A percentile compares a stretch with the other conserved stretches of the same genome.
phyloP scores from a whole-genome alignment of 352 stramenopile genomes.

The Phytophthora ohioensis region DNA sequence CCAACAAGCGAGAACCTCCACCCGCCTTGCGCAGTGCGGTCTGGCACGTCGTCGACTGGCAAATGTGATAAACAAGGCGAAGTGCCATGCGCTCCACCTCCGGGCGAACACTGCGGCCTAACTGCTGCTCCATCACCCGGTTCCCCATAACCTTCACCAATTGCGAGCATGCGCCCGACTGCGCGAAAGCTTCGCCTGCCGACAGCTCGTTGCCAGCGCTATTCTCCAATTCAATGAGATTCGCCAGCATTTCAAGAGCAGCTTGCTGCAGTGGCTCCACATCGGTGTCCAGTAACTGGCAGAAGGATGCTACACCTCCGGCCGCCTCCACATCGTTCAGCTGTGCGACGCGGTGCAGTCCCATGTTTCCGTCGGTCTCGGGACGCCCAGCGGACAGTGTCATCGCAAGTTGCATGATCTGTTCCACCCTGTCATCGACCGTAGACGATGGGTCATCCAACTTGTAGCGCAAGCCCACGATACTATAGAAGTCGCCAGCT shows the following conservation, averaged over 20 bases:
- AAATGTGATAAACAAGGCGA: slow-evolving; percentile 80
- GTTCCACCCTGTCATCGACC: slow-evolving; percentile 72
- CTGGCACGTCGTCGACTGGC: slow-evolving; percentile 69
- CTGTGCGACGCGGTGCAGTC: slow-evolving; percentile 76
- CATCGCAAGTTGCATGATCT: slow-evolving; percentile 67
- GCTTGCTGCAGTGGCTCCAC: slow-evolving; percentile 64
- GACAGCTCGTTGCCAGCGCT: slow-evolving; percentile 70
- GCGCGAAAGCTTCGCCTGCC: slow-evolving; percentile 69
- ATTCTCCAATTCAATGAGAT: slow-evolving; percentile 81
- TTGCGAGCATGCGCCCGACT: slow-evolving; percentile 62
- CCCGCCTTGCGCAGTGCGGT: slow-evolving; percentile 72
- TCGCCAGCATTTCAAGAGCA: slow-evolving; percentile 77
- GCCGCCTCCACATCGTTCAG: slow-evolving; percentile 87
- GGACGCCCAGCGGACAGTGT: slow-evolving; percentile 66
- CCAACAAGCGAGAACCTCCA: slow-evolving; percentile 54
- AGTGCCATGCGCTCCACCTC: slow-evolving; percentile 81
- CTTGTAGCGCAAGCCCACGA: slow-evolving; percentile 70
- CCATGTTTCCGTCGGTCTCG: slow-evolving; percentile 73
- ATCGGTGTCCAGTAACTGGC: slow-evolving; percentile 64
- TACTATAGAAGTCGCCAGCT: slow-evolving; percentile 75
- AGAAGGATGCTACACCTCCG: slow-evolving; percentile 80
- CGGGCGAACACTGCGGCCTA: slow-evolving; percentile 48
- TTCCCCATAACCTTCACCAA: slow-evolving; percentile 76
- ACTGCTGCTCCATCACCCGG: slow-evolving; percentile 61
- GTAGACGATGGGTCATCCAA: slow-evolving; percentile 53